Evolutionary conservation across 2,329 filamentous ascomycete genomes (phyloP).

Genomic region (Colletotrichum graminicola): DNA sequence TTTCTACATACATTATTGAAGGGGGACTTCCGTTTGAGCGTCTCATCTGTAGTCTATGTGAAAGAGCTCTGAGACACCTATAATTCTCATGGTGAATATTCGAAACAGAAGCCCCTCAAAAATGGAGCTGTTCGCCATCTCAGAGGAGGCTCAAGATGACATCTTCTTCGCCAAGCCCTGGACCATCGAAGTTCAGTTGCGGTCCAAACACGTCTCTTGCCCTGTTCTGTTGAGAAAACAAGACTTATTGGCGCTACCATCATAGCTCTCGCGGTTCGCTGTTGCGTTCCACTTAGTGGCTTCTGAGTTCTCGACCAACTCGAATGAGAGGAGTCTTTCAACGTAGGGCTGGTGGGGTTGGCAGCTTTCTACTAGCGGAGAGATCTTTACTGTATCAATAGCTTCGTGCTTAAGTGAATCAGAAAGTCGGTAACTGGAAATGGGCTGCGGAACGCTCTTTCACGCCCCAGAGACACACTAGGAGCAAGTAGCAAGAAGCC

Average conservation of each 20-base stretch:
- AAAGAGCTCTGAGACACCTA: background rate
- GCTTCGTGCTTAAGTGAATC: background rate
- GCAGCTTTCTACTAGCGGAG: background rate
- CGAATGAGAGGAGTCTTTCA: constrained; percentile 12
- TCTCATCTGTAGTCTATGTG: too few relatives aligned
- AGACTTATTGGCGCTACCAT: too few relatives aligned
- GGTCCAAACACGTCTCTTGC: too few relatives aligned
- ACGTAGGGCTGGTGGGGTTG: background rate
- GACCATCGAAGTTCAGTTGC: background rate
- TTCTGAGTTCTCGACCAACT: background rate
- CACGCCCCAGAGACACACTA: background rate
- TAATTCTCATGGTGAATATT: too few relatives aligned
- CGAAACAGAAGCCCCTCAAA: background rate
- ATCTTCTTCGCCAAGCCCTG: constrained; percentile 2
- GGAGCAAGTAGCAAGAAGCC: constrained; percentile 54
- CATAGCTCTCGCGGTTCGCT: background rate
- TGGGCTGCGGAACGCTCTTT: constrained; percentile 10
- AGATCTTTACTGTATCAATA: background rate
- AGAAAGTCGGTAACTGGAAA: constrained; percentile 1
- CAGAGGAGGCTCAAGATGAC: constrained; percentile 20
- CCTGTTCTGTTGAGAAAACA: background rate
- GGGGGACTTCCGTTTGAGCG: too few relatives aligned
- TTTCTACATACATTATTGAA: background rate
- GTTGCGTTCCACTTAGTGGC: too few relatives aligned
- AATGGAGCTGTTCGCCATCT: constrained; percentile 3